Evolutionary conservation across 1,284 basidiomycete genomes (phyloP), one percentile per base, ranked within the genome.

Genomic region (Trichosporon faecale): DNA sequence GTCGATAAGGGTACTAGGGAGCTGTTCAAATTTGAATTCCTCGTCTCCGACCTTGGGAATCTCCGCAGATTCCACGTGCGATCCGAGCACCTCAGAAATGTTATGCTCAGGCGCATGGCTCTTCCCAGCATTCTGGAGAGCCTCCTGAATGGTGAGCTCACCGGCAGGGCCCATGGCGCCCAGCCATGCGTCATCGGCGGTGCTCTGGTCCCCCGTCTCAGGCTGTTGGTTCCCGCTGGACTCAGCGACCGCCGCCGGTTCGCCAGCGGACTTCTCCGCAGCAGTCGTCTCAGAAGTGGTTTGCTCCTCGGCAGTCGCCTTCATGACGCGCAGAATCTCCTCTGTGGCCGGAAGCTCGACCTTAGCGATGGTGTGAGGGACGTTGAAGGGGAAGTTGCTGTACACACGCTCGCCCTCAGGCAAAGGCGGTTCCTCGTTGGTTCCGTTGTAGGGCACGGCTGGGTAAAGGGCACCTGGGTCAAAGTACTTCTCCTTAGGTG

Each of bases 351-450:
- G 82, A 71, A 82, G 72, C 31, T 79, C 70, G 11, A 81, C 78
- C 2, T 74, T 72, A 11, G 80, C 76, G 29, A 83, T 77, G 2
- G 75, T 71, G 72, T 83, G 82, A 29, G 75, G 72, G 0, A 70
- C 70, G n/a, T 67, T 69, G 35, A 70, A 65, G 1, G 82, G 80
- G 52, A 76, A 80, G 33, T 78, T 73, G 66, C 75, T 76, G 31
- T 71, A 70, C 5, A 80, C 77, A 23, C 68, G 61, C 3, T 44
- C 57, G 25, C 66, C 64, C 14, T 73, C 73, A 37, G 46, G 72
- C 65, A 64, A 52, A 33, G 46, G 66, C 49, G 52, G 66, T 55
- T 72, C 64, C 23, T 65, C 57, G 55, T 57, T 31, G 11, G 23
- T 49, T 12, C 67, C 44, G 64, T 27, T 49, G 63, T 74, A 74